Evolutionary conservation across 495 filamentous ascomycete species (phyloP).

Genomic region (Pyrenula massariospora): DNA sequence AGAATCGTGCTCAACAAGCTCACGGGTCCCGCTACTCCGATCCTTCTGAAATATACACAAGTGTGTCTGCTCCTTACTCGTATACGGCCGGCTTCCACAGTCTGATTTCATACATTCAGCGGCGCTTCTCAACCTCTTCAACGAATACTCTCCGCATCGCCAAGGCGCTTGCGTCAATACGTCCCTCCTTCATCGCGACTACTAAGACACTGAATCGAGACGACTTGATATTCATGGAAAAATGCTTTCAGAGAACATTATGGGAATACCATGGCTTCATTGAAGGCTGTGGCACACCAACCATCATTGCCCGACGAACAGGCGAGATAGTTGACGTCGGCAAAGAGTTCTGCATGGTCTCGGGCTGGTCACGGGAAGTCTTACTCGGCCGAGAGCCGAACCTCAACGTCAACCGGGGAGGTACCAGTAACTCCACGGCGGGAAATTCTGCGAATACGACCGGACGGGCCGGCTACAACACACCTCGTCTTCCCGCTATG

Average conservation of each 20-base stretch:
- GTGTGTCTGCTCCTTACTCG: conserved; percentile 77
- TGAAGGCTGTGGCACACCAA: conserved; percentile 75
- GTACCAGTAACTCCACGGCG: conserved; percentile 15
- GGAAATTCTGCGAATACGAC: conserved; percentile 11
- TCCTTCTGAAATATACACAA: conserved; percentile 75
- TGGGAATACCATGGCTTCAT: conserved; percentile 89
- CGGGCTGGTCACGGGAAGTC: conserved; percentile 88
- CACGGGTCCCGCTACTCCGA: conserved; percentile 24
- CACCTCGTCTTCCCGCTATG: conserved; percentile 29
- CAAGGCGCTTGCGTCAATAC: conserved; percentile 75
- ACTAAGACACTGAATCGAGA: conserved; percentile 70
- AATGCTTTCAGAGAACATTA: conserved; percentile 85
- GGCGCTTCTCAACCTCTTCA: conserved; percentile 51
- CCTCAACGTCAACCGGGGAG: conserved; percentile 71
- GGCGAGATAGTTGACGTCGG: conserved; percentile 86
- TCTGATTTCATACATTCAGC: conserved; percentile 68
- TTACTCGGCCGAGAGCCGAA: conserved; percentile 81
- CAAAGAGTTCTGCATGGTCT: conserved; percentile 88
- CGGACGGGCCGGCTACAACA: conserved; percentile 26
- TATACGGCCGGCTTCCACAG: conserved; percentile 86
- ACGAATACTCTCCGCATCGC: conserved; percentile 67
- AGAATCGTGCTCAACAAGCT: conserved; percentile 24
- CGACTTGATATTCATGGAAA: conserved; percentile 95
- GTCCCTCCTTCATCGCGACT: conserved; percentile 84
- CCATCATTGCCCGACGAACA: conserved; percentile 80